phyloP scores from a whole-genome alignment of 2,329 filamentous ascomycete genomes.

The Colletotrichum sp. region DNA sequence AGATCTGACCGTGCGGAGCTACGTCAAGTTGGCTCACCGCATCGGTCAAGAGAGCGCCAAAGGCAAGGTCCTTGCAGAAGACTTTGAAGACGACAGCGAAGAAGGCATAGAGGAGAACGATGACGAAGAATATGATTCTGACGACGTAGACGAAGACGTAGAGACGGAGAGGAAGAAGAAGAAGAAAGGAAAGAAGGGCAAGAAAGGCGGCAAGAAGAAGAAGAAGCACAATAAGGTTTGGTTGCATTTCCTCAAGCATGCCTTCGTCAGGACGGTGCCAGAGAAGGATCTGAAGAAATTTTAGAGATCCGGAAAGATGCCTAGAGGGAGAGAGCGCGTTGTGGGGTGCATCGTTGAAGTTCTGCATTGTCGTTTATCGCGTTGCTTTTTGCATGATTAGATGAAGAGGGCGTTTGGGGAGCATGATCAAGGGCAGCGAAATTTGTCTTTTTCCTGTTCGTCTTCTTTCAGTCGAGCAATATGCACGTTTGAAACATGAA shows the following conservation, averaged over 20 bases:
- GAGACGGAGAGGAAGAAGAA: slow-evolving; percentile 47
- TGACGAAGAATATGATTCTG: slow-evolving; percentile 24
- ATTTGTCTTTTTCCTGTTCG: not conserved
- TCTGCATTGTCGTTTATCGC: not conserved
- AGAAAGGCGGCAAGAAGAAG: slow-evolving; percentile 57
- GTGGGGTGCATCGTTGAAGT: not conserved
- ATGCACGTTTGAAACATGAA: not conserved
- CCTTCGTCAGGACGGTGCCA: slow-evolving; percentile 78
- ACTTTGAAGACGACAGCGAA: slow-evolving; percentile 30
- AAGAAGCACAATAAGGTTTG: slow-evolving; percentile 71
- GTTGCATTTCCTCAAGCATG: slow-evolving; percentile 77
- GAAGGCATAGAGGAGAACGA: slow-evolving; percentile 27
- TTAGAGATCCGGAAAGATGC: not conserved
- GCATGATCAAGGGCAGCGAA: slow-evolving; percentile 8
- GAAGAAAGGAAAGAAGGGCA: slow-evolving; percentile 47
- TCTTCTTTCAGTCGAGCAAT: not conserved
- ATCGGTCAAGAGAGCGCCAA: slow-evolving; percentile 62
- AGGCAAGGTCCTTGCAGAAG: slow-evolving; percentile 25
- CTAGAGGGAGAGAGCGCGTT: not conserved
- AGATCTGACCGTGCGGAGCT: slow-evolving; percentile 85
- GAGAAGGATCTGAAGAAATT: slow-evolving; percentile 66
- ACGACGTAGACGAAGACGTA: slow-evolving; percentile 30
- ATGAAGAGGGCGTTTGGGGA: slow-evolving; percentile 3
- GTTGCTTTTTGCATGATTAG: not conserved
- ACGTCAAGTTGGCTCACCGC: slow-evolving; percentile 77